A percentile compares a stretch with the other conserved stretches of the same genome.
Conservation (phyloP, 768 basidiomycete genomes). For the Clavaria fumosa region DNA sequence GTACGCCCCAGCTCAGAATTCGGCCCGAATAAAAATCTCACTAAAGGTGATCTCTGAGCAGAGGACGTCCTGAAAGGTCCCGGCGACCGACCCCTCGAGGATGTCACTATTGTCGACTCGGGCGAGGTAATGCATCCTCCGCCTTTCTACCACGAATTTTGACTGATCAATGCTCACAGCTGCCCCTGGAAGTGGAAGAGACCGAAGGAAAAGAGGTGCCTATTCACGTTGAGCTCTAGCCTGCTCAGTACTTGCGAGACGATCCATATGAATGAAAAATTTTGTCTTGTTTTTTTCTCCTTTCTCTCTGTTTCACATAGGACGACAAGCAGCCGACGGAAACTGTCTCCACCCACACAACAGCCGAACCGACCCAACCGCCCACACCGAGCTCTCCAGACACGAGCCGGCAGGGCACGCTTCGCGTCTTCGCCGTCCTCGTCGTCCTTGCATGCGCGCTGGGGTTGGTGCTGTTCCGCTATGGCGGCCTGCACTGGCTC, state of each 20-base stretch:
- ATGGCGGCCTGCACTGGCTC: no score
- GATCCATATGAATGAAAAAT: no score
- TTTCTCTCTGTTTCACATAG: slow-evolving; percentile 16
- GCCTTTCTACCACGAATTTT: no score
- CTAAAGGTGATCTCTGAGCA: slow-evolving; percentile 17
- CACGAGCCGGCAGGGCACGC: no score
- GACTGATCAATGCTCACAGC: no score
- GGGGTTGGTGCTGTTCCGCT: no score
- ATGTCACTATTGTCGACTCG: slow-evolving; percentile 67
- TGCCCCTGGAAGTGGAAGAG: slow-evolving; percentile 40
- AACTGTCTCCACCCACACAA: no score
- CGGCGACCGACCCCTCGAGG: slow-evolving; percentile 58
- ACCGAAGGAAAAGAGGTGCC: slow-evolving; percentile 80
- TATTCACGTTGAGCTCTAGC: slow-evolving; percentile 85
- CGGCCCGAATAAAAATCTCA: background rate
- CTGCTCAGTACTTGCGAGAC: slow-evolving; percentile 20
- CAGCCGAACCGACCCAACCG: background rate
- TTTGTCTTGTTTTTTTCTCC: slow-evolving; percentile 7
- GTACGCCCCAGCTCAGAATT: slow-evolving; percentile 24
- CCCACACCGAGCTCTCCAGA: slow-evolving; percentile 5
- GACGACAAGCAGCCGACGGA: slow-evolving; percentile 5
- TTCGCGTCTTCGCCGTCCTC: no score
- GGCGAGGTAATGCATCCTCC: slow-evolving; percentile 81
- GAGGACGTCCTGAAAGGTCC: slow-evolving; percentile 60
- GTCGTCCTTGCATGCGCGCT: no score